phyloP scores from a whole-genome alignment of 1,139 yeast genomes.

The Neolecta irregularis region DNA sequence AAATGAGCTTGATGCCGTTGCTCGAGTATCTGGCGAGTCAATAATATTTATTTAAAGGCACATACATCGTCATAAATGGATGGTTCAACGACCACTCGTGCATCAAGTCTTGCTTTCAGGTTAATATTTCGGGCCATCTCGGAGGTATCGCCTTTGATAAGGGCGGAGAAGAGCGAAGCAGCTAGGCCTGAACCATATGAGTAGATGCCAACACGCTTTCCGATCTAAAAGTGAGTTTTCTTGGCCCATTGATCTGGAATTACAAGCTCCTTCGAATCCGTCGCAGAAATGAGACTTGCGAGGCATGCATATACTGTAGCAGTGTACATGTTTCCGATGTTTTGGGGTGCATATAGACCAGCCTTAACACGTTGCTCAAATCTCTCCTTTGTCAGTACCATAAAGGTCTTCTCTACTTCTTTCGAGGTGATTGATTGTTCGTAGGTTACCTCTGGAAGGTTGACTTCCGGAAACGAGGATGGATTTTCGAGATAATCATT shows the following conservation, averaged over 20 bases:
- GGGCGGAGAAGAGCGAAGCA: conserved; percentile 67
- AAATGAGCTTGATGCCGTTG: conserved; percentile 82
- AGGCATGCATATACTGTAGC: conserved; percentile 85
- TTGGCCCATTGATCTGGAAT: conserved; percentile 20
- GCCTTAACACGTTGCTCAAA: conserved; percentile 62
- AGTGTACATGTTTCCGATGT: conserved; percentile 97
- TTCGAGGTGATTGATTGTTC: conserved; percentile 70
- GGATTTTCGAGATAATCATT: conserved; percentile 71
- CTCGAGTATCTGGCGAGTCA: conserved; percentile 37
- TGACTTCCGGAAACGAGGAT: conserved; percentile 25
- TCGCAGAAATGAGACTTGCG: conserved; percentile 62
- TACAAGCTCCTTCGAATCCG: conserved; percentile 58
- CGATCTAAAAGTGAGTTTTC: conserved; percentile 4
- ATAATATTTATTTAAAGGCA: neutral
- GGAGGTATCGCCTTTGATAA: conserved; percentile 68
- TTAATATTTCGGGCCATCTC: conserved; percentile 49
- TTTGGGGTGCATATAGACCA: conserved; percentile 76
- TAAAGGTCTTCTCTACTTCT: conserved; percentile 69
- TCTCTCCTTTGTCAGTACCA: conserved; percentile 59
- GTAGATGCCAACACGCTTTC: conserved; percentile 76
- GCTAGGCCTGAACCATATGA: conserved; percentile 99
- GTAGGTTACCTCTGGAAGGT: conserved; percentile 58
- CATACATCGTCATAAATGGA: conserved; percentile 49
- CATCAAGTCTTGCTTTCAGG: conserved; percentile 51
- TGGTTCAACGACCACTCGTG: conserved; percentile 58